Evolutionary conservation across 2,329 filamentous ascomycete genomes (phyloP).

Genomic region (Nemania bipapillata): DNA sequence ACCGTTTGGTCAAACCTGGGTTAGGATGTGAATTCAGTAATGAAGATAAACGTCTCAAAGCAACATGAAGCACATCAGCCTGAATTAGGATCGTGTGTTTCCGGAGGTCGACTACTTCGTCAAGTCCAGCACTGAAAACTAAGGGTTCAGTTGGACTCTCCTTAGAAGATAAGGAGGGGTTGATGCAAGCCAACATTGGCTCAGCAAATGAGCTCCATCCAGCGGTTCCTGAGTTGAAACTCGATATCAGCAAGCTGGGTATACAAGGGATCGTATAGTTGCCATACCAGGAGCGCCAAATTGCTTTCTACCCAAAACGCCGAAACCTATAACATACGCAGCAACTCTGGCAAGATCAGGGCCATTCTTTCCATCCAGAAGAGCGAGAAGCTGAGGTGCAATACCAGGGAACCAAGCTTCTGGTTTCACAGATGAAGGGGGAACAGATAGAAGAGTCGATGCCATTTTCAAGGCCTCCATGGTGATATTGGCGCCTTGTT

Average conservation of each 20-base stretch:
- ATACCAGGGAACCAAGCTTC: constrained; percentile 70
- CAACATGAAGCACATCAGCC: constrained; percentile 59
- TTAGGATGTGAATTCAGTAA: constrained; percentile 73
- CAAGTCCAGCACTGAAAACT: constrained; percentile 46
- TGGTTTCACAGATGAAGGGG: constrained; percentile 64
- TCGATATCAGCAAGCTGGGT: constrained; percentile 11
- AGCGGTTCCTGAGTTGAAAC: constrained; percentile 57
- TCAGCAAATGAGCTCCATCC: constrained; percentile 72
- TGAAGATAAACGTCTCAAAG: constrained; percentile 65
- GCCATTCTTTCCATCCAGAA: constrained; percentile 71
- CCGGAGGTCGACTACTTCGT: constrained; percentile 60
- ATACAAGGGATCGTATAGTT: constrained; percentile 28
- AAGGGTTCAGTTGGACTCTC: constrained; percentile 39
- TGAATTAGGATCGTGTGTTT: constrained; percentile 59
- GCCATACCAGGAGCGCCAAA: constrained; percentile 70
- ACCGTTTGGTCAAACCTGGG: constrained; percentile 70
- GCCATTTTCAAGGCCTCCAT: constrained; percentile 74
- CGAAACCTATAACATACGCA: constrained; percentile 72
- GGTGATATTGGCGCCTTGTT: constrained; percentile 71
- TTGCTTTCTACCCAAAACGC: constrained; percentile 71
- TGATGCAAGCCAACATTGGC: constrained; percentile 66
- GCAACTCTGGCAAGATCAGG: constrained; percentile 68
- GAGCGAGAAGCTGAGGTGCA: constrained; percentile 67
- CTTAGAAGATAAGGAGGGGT: constrained; percentile 54
- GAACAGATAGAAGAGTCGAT: constrained; percentile 68